phyloP scores from a whole-genome alignment of 2,329 filamentous ascomycete genomes.

The Apiospora pterosperma region DNA sequence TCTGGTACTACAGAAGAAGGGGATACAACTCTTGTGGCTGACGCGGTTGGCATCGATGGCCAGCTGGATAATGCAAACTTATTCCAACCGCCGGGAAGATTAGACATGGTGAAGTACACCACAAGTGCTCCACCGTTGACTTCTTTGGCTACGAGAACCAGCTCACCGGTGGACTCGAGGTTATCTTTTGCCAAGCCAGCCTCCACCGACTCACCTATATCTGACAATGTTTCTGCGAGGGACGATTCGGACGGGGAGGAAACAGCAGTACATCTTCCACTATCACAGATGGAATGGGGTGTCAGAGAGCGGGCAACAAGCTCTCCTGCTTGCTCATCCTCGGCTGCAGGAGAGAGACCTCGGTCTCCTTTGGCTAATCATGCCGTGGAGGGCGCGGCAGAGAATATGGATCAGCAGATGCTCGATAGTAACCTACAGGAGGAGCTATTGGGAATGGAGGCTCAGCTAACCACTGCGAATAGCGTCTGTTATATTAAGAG shows the following conservation, averaged over 20 bases:
- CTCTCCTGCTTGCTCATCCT: neutral
- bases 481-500: neutral
- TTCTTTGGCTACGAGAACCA: neutral
- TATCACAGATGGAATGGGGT: conserved; percentile 14
- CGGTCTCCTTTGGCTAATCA: neutral
- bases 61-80: neutral
- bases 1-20: conserved; percentile 12
- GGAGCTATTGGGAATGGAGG: neutral
- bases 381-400: neutral
- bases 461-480: neutral
- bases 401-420: neutral
- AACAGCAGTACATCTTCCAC: conserved; percentile 10
- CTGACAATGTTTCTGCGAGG: neutral
- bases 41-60: conserved; percentile 15
- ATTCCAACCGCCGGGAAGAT: neutral
- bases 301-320: conserved; percentile 1
- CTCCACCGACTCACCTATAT: neutral
- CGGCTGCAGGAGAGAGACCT: neutral
- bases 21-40: conserved; percentile 18
- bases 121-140: neutral
- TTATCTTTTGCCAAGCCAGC: neutral
- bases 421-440: neutral
- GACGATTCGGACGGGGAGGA: conserved; percentile 9
- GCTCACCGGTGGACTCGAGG: neutral
- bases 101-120: neutral